Base-by-base conservation (phyloP, 1,139 yeast species). In the Candida mesenterica region DNA sequence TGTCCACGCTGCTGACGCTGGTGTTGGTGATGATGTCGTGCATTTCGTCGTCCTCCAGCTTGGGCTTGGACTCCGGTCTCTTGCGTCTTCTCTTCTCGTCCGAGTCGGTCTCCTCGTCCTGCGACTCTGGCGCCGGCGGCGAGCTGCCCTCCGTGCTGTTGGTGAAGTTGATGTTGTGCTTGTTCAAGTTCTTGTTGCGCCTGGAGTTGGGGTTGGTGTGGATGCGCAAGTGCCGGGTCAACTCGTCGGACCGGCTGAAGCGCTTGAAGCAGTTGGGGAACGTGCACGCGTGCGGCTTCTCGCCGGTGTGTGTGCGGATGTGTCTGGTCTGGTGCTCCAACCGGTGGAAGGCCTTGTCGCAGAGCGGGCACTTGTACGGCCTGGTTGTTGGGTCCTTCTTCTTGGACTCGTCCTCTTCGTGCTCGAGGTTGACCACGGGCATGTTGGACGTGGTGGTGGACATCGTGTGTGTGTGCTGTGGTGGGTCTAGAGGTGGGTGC, bases 291-390 rank as follows among this genome's bases (percentile, higher is more conserved):
- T 89, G 96, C 15, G 97, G 96, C 56, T 88, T 86, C 55, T 89
- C 97, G 24, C 97, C 97, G 0, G 97, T 90, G 56, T 90, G 97
- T 5, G 97, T 90, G 43, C 97, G 69, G 36, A 90, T 85, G 56
- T 90, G 97, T 50, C 97, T 77, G 13, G 96, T 89, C 57, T 88
- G 96, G 60, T 90, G 97, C 59, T 90, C 97, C 33, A 89, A 65
- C 33, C 97, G 72, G 55, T 88, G 95, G 57, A 90, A 90, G 1
- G 96, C 95, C 65, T 90, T 87, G 38, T 82, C 84, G 61, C 97
- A 90, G 55, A 85, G 75, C 13, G 96, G 90, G 53, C 97, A 90
- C 57, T 87, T 85, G 68, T 86, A 89, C 4, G 97, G 97, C 47
- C 94, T 28, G 9, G 30, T 17, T 18, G 30, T 17, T 17, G 30